These are phyloP conservation scores for Termitomyces sp. DNA, from an alignment of 768 basidiomycete species.

Conservation along the genomic window DNA sequence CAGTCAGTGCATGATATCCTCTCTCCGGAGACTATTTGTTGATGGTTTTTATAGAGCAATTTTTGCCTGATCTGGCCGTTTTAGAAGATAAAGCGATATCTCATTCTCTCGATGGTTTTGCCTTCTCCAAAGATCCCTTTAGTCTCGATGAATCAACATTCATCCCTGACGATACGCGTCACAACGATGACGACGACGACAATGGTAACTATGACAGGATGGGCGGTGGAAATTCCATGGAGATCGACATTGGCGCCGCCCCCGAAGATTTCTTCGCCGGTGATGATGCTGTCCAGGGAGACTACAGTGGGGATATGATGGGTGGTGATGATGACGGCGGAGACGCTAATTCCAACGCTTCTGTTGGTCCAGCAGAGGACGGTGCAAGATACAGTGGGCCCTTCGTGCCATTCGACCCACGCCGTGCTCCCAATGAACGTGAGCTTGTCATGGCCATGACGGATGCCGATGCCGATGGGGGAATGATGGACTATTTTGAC, in stretches of 20 bases:
- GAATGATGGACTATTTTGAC: slow-evolving; percentile 87
- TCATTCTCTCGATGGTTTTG: slow-evolving; percentile 75
- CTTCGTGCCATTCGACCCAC: slow-evolving; percentile 82
- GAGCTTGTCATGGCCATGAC: slow-evolving; percentile 87
- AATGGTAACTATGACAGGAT: slow-evolving; percentile 27
- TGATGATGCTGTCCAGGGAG: slow-evolving; percentile 35
- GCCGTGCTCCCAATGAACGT: slow-evolving; percentile 65
- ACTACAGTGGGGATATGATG: slow-evolving; percentile 19
- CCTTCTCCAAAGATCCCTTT: slow-evolving; percentile 68
- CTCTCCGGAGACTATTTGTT: slow-evolving; percentile 6
- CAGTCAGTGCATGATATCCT: slow-evolving; percentile 34
- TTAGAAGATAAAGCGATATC: slow-evolving; percentile 73
- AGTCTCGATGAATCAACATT: slow-evolving; percentile 59
- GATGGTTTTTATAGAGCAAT: slow-evolving; percentile 42
- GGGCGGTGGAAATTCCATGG: neutral
- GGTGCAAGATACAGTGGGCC: slow-evolving; percentile 38
- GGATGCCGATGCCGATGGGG: slow-evolving; percentile 48
- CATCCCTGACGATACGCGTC: slow-evolving; percentile 48
- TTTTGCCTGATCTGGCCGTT: slow-evolving; percentile 62
- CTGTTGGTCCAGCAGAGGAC: slow-evolving; percentile 37
- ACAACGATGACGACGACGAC: slow-evolving; percentile 23
- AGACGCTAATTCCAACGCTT: slow-evolving; percentile 37
- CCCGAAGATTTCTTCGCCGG: slow-evolving; percentile 58
- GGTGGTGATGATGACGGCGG: slow-evolving; percentile 35
- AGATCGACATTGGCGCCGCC: slow-evolving; percentile 25